Conservation (phyloP, 2,329 filamentous ascomycete genomes). For the Trichothecium sympodiale region DNA sequence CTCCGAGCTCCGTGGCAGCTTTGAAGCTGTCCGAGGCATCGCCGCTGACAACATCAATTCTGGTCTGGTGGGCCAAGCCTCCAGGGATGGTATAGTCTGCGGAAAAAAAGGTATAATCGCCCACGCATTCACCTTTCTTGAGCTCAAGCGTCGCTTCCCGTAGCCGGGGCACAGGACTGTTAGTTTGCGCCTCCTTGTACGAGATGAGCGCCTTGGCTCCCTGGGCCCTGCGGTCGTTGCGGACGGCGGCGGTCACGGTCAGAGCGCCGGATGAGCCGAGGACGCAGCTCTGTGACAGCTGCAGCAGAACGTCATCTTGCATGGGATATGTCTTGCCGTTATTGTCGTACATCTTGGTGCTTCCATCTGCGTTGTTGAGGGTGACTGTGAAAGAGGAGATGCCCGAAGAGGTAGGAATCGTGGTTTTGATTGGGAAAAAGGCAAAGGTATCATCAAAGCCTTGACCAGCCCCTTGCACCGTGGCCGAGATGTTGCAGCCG, state of each 20-base stretch:
- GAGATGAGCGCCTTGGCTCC: constrained; percentile 30
- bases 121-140: constrained; percentile 30
- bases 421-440: constrained; percentile 35
- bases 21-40: constrained; percentile 36
- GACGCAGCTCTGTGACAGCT: constrained; percentile 46
- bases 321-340: constrained; percentile 45
- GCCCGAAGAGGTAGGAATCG: constrained; percentile 45
- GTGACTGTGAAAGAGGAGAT: constrained; percentile 51
- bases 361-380: constrained; percentile 35
- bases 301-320: constrained; percentile 42
- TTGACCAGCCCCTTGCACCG: constrained; percentile 32
- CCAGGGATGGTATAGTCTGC: constrained; percentile 31
- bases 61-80: constrained; percentile 30
- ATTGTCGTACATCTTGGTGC: constrained; percentile 38
- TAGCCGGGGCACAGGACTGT: constrained; percentile 30
- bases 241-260: constrained; percentile 35
- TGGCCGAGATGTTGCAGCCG: constrained; percentile 33
- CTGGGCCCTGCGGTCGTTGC: constrained; percentile 31
- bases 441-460: constrained; percentile 52
- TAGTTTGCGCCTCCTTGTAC: constrained; percentile 28
- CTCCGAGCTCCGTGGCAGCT: constrained; percentile 29
- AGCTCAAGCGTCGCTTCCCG: constrained; percentile 26
- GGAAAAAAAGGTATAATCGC: constrained; percentile 36
- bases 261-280: constrained; percentile 28
- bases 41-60: constrained; percentile 32